A percentile compares a stretch with the other conserved stretches of the same genome.
phyloP scores from a whole-genome alignment of 2,329 filamentous ascomycete genomes.

The Colletotrichum musicola region DNA sequence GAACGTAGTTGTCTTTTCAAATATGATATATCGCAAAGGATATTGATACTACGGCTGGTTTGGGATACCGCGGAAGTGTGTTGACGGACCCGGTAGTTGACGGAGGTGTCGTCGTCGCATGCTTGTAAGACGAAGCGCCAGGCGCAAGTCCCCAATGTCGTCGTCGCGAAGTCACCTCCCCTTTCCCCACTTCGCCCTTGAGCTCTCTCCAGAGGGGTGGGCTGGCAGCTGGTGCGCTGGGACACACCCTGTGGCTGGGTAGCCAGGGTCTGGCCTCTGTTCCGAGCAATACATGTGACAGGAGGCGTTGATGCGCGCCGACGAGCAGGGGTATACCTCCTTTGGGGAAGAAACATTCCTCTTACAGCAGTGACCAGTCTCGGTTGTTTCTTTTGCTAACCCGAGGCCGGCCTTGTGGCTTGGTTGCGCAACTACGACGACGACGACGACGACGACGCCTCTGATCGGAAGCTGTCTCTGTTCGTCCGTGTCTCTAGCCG shows the following conservation, averaged over 20 bases:
- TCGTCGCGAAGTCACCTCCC: slow-evolving; percentile 20
- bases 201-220: slow-evolving; percentile 1
- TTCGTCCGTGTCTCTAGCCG: slow-evolving; percentile 31
- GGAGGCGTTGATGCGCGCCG: slow-evolving; percentile 28
- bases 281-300: slow-evolving; percentile 33
- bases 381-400: slow-evolving; percentile 28
- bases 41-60: background rate
- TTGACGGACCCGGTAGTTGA: slow-evolving; percentile 7
- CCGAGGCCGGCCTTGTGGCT: background rate
- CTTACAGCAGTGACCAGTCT: slow-evolving; percentile 30
- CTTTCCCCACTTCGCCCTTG: slow-evolving; percentile 9
- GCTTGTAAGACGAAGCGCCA: slow-evolving; percentile 37
- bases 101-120: slow-evolving; percentile 15
- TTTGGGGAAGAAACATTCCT: slow-evolving; percentile 30
- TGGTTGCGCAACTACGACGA: slow-evolving; percentile 1
- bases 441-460: background rate
- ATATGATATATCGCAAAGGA: slow-evolving; percentile 27
- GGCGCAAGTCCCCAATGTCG: slow-evolving; percentile 21
- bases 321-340: slow-evolving; percentile 27
- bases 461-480: slow-evolving; percentile 25
- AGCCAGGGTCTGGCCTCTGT: background rate
- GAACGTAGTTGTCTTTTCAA: slow-evolving; percentile 10
- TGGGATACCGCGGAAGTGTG: slow-evolving; percentile 40
- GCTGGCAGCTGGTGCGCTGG: slow-evolving; percentile 25
- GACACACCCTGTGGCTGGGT: slow-evolving; percentile 19